Conservation (phyloP, 306 rosid species). For the Castanea mollissima region DNA sequence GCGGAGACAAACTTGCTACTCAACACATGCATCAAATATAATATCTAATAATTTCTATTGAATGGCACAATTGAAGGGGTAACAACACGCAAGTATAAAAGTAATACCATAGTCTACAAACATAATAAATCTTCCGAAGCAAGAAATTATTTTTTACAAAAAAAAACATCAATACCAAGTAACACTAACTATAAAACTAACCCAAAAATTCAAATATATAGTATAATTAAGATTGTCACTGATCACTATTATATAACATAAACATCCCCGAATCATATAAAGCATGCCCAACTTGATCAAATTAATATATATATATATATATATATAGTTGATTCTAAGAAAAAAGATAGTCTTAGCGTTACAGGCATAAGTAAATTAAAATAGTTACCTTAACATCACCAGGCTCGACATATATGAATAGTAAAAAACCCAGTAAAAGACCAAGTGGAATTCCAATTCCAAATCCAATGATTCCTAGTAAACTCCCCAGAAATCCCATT, state of each 20-base stretch:
- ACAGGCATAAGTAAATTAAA: neutral
- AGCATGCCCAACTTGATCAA: neutral
- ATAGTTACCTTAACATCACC: conserved; percentile 19
- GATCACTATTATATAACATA: too few relatives aligned
- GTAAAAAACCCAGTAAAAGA: conserved; percentile 19
- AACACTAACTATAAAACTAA: neutral
- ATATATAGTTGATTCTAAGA: neutral
- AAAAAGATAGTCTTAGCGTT: neutral
- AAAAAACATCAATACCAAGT: neutral
- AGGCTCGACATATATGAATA: conserved; percentile 16
- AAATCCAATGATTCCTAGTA: conserved; percentile 23
- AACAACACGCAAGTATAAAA: too few relatives aligned
- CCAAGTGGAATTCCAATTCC: conserved; percentile 26
- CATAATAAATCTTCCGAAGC: neutral
- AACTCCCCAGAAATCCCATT: conserved; percentile 1
- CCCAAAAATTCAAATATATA: neutral
- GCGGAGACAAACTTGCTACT: neutral
- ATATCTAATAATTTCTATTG: neutral
- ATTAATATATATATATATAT: neutral
- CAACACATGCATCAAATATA: neutral
- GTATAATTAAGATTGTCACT: too few relatives aligned
- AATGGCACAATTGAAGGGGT: neutral
- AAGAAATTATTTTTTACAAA: too few relatives aligned
- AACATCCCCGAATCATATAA: too few relatives aligned
- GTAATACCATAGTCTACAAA: neutral